Percentiles rank a stretch among this genome's conserved stretches.
These are phyloP conservation scores for Monosporozyma unispora DNA, from an alignment of 805 yeast species.

Conservation along the genomic window DNA sequence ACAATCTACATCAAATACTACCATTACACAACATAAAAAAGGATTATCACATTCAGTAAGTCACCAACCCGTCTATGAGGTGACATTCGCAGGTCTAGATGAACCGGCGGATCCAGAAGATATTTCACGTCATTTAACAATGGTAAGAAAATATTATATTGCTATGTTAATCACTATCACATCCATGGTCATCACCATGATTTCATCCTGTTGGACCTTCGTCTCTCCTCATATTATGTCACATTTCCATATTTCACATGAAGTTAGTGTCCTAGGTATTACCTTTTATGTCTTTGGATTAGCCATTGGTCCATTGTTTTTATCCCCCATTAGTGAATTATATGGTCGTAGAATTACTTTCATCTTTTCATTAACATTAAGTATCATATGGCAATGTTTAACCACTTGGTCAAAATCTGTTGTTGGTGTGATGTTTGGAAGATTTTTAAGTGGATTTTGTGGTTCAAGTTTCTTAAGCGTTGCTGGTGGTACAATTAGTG, in stretches of 20 bases:
- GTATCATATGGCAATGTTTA: conserved; percentile 49
- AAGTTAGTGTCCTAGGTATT: conserved; percentile 47
- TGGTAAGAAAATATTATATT: conserved; percentile 46
- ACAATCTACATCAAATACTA: background rate
- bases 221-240: conserved; percentile 43
- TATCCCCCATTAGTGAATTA: conserved; percentile 62
- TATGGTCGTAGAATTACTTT: conserved; percentile 54
- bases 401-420: conserved; percentile 51
- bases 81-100: conserved; percentile 14
- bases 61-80: conserved; percentile 16
- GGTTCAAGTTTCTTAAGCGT: conserved; percentile 69
- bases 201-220: conserved; percentile 61
- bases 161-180: conserved; percentile 45
- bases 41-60: background rate
- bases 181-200: conserved; percentile 55
- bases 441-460: conserved; percentile 62
- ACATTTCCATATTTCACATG: conserved; percentile 44
- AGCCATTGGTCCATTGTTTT: conserved; percentile 56
- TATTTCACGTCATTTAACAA: conserved; percentile 31
- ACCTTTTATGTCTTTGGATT: conserved; percentile 62
- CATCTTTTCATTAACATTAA: conserved; percentile 48
- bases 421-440: conserved; percentile 53
- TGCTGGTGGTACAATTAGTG: conserved; percentile 72
- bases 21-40: background rate
- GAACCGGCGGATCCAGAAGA: conserved; percentile 25